Evolutionary conservation across 192 early-diverging fungal genomes (phyloP), one percentile per base, ranked within the genome.

Genomic region (Rhizoclosmatium globosum): DNA sequence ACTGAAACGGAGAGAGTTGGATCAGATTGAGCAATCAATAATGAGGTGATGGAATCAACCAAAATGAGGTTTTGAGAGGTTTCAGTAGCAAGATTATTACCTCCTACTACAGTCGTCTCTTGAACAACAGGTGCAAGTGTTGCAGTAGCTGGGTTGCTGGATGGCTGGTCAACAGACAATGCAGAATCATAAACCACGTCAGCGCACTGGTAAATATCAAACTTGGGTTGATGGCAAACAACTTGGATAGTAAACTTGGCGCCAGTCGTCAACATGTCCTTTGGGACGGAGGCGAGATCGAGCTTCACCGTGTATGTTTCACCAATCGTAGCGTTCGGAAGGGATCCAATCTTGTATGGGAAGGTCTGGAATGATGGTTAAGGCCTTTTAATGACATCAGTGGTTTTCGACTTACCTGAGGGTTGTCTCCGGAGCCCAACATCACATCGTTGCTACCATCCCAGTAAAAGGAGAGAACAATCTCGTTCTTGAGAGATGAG

Each of bases 381-480:
- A n/a, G n/a, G n/a, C n/a, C n/a, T n/a, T n/a, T n/a, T n/a, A n/a
- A n/a, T n/a, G n/a, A n/a, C n/a, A n/a, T n/a, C n/a, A n/a, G n/a
- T 1, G 7, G 17, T 2, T 45, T 78, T 23, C 58, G 78, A 60
- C 77, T 79, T n/a, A 68, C 38, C n/a, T n/a, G n/a, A n/a, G n/a
- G n/a, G n/a, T n/a, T n/a, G n/a, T n/a, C 11, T 39, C 79, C 79
- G 9, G 50, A n/a, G n/a, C 59, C 79, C 4, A 80, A 23, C 74
- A 48, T 78, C 7, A 79, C 47, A 2, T 80, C 79, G 71, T 64
- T 65, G 53, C 64, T 80, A 42, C 79, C 79, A 46, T 76, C 65
- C 79, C 79, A 80, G 73, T 80, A 76, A 43, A 68, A 68, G 44
- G 66, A 15, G 39, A 68, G 11, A 17, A 68, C 66, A 41, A 73